Evolutionary conservation across 83 land plant genomes (phyloP).

Genomic region (Picea engelmannii): DNA sequence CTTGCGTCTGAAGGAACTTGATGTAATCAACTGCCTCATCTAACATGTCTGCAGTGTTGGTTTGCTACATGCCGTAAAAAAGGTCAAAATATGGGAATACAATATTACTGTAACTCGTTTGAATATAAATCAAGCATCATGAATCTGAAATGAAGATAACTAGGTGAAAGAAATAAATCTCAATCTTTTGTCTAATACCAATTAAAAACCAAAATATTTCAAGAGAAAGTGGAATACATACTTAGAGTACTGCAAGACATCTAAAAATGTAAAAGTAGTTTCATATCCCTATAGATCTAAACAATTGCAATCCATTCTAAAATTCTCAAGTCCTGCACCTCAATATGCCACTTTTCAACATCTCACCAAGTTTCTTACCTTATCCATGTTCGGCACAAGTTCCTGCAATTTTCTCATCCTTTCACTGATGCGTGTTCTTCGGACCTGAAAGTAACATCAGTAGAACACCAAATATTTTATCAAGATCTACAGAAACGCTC

Average conservation of each 20-base stretch:
- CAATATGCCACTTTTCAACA: background rate
- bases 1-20: conserved; percentile 66
- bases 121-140: background rate
- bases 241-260: background rate
- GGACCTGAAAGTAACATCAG: conserved; percentile 40
- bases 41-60: conserved; percentile 85
- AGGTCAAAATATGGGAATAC: background rate
- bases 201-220: background rate
- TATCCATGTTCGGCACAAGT: conserved; percentile 92
- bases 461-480: background rate
- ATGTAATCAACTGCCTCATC: conserved; percentile 82
- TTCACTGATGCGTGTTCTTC: conserved; percentile 84
- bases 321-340: background rate
- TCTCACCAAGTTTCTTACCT: conserved; percentile 36
- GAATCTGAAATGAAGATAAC: background rate
- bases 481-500: background rate
- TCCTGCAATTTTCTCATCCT: conserved; percentile 87
- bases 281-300: background rate
- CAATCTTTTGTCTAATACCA: background rate
- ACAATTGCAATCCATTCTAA: background rate
- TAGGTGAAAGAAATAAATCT: background rate
- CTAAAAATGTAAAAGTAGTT: background rate
- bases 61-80: conserved; percentile 46
- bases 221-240: too few species aligned
- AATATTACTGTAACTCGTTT: background rate